Percentiles rank a stretch among this genome's conserved stretches.
Evolutionary conservation across 140 eudicot genomes (phyloP).

Genomic region (Ambrosia hybrid): DNA sequence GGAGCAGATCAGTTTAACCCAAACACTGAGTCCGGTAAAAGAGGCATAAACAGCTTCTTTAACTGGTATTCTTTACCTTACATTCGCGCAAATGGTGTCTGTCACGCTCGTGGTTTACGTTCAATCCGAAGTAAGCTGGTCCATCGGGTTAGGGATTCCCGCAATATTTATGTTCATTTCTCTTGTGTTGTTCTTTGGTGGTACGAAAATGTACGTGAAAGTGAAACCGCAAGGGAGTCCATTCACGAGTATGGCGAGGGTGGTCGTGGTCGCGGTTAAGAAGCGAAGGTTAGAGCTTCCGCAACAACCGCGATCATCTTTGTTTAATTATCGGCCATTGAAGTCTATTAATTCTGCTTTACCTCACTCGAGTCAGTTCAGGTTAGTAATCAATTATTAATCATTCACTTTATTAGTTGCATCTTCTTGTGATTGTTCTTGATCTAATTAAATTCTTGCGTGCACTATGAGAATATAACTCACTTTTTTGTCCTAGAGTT

Average conservation of each 20-base stretch:
- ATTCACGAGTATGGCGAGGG: constrained; percentile 50
- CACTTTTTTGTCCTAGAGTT: not conserved
- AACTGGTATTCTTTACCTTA: constrained; percentile 79
- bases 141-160: constrained; percentile 74
- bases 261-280: constrained; percentile 56
- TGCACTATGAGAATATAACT: constrained; percentile 14
- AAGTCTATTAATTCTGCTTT: constrained; percentile 57
- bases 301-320: constrained; percentile 36
- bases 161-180: constrained; percentile 60
- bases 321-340: constrained; percentile 37
- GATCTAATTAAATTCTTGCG: constrained; percentile 19
- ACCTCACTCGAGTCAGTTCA: constrained; percentile 60
- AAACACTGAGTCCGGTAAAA: constrained; percentile 69
- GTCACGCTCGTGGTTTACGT: constrained; percentile 72
- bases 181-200: constrained; percentile 52
- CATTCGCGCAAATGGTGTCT: constrained; percentile 74
- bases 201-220: constrained; percentile 60
- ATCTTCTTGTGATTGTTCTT: not conserved
- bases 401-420: constrained; percentile 5
- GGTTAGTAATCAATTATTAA: constrained; percentile 29
- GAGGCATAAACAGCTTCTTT: constrained; percentile 77
- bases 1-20: constrained; percentile 92
- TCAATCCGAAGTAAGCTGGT: constrained; percentile 67
- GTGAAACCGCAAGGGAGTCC: constrained; percentile 85
- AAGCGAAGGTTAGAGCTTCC: constrained; percentile 57